Evolutionary conservation across 2,329 filamentous ascomycete species (phyloP).

Genomic region (Exophiala mesophila): DNA sequence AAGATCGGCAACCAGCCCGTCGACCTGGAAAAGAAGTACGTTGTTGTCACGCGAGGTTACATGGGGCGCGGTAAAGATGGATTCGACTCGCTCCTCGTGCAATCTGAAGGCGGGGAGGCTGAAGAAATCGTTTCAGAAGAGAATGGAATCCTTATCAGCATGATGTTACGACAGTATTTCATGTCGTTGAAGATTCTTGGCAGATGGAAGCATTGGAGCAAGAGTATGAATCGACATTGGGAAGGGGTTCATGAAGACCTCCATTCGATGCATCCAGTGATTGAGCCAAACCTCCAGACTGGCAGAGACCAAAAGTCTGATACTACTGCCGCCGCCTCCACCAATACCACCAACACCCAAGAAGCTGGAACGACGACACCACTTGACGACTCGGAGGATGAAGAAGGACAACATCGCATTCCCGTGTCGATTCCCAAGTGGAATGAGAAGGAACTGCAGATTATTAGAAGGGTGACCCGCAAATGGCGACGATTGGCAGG

Average conservation of each 20-base stretch:
- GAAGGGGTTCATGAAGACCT: conserved; percentile 58
- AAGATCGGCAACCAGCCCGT: conserved; percentile 59
- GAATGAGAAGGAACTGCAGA: conserved; percentile 26
- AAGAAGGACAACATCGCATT: conserved; percentile 35
- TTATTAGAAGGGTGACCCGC: conserved; percentile 23
- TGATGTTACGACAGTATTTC: conserved; percentile 85
- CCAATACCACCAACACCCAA: conserved; percentile 48
- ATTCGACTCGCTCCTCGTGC: conserved; percentile 68
- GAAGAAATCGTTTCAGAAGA: conserved; percentile 80
- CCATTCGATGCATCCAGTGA: conserved; percentile 35
- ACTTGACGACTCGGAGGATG: conserved; percentile 47
- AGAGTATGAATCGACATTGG: conserved; percentile 62
- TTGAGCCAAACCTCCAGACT: conserved; percentile 18
- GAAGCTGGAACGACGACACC: conserved; percentile 23
- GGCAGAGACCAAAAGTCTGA: neutral
- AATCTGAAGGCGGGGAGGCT: conserved; percentile 68
- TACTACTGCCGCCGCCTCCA: conserved; percentile 26
- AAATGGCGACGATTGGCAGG: conserved; percentile 26
- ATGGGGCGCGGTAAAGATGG: conserved; percentile 88
- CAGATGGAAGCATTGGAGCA: conserved; percentile 69
- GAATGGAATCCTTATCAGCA: conserved; percentile 79
- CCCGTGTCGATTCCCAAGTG: conserved; percentile 4
- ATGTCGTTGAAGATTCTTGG: conserved; percentile 77
- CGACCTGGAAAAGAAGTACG: conserved; percentile 61
- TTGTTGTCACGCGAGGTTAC: conserved; percentile 75